Conservation (phyloP, 2,329 filamentous ascomycete genomes). For the Microcera coccophila region DNA sequence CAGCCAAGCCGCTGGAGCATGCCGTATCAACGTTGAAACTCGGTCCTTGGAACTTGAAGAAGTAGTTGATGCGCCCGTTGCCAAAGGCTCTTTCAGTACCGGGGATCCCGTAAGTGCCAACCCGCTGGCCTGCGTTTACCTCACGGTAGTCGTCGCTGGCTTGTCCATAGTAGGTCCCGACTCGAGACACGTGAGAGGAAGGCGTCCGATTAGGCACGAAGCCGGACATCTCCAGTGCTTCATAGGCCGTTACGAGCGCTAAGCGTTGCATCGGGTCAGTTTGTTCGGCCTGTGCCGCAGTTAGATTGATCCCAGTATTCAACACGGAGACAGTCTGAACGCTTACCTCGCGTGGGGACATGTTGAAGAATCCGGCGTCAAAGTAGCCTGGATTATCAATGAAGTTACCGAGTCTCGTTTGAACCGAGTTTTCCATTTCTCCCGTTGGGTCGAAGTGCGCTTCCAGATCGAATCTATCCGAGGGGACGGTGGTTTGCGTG, state of each 20-base stretch:
- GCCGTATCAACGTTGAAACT: slow-evolving; percentile 73
- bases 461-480: too few relatives aligned
- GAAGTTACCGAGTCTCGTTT: too few relatives aligned
- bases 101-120: slow-evolving; percentile 54
- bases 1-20: slow-evolving; percentile 70
- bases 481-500: slow-evolving; percentile 54
- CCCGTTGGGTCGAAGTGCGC: too few relatives aligned
- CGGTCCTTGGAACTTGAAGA: slow-evolving; percentile 71
- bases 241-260: slow-evolving; percentile 62
- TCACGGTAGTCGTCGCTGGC: slow-evolving; percentile 77
- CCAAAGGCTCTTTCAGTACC: slow-evolving; percentile 49
- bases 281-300: too few relatives aligned
- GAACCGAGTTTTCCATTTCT: too few relatives aligned
- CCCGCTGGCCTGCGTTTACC: slow-evolving; percentile 67
- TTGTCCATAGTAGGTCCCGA: slow-evolving; percentile 73
- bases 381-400: too few relatives aligned
- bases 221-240: slow-evolving; percentile 64
- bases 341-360: too few relatives aligned
- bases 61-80: slow-evolving; percentile 66
- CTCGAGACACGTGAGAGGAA: slow-evolving; percentile 52
- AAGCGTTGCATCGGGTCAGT: slow-evolving; percentile 65
- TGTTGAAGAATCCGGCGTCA: too few relatives aligned
- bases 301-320: too few relatives aligned
- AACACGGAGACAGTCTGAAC: too few relatives aligned
- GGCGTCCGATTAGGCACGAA: slow-evolving; percentile 61